These are phyloP conservation scores for Aspergillus sclerotialis DNA, from an alignment of 2,329 filamentous ascomycete genomes.

Conservation along the genomic window DNA sequence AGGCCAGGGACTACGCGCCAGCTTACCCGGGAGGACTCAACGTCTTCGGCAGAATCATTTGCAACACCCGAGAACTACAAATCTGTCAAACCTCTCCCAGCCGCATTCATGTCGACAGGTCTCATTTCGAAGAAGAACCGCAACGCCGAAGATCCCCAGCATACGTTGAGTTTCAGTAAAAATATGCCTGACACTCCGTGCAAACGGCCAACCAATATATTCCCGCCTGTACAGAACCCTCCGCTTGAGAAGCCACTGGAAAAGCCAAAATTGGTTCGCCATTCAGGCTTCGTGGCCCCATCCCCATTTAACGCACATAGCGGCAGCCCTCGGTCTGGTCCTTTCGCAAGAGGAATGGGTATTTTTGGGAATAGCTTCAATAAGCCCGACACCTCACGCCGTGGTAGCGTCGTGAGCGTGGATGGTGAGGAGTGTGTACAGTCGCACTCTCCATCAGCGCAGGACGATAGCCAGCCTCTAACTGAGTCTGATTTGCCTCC, in stretches of 20 bases:
- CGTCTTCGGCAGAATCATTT: constrained; percentile 48
- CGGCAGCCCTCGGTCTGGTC: constrained; percentile 55
- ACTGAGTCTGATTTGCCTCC: constrained; percentile 74
- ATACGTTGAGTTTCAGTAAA: constrained; percentile 48
- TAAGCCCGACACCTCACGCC: constrained; percentile 44
- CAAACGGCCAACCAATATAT: constrained; percentile 69
- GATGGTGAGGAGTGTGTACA: constrained; percentile 67
- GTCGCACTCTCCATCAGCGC: constrained; percentile 50
- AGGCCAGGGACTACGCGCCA: constrained; percentile 41
- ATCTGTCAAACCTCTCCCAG: constrained; percentile 65
- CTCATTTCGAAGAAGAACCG: constrained; percentile 92
- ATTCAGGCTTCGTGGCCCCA: constrained; percentile 70
- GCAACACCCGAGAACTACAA: constrained; percentile 74
- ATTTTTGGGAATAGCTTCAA: constrained; percentile 55
- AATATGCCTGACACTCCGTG: constrained; percentile 92
- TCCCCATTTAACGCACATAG: constrained; percentile 68
- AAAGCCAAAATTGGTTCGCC: constrained; percentile 58
- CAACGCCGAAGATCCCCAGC: constrained; percentile 61
- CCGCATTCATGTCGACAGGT: constrained; percentile 89
- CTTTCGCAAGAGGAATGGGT: constrained; percentile 58
- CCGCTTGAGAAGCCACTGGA: constrained; percentile 53
- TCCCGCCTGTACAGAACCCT: constrained; percentile 55
- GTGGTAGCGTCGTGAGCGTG: constrained; percentile 70
- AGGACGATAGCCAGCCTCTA: constrained; percentile 50
- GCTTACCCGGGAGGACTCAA: constrained; percentile 43